These are phyloP conservation scores for Trichoderma hamatum DNA, from an alignment of 2,329 filamentous ascomycete species.

Conservation along the genomic window DNA sequence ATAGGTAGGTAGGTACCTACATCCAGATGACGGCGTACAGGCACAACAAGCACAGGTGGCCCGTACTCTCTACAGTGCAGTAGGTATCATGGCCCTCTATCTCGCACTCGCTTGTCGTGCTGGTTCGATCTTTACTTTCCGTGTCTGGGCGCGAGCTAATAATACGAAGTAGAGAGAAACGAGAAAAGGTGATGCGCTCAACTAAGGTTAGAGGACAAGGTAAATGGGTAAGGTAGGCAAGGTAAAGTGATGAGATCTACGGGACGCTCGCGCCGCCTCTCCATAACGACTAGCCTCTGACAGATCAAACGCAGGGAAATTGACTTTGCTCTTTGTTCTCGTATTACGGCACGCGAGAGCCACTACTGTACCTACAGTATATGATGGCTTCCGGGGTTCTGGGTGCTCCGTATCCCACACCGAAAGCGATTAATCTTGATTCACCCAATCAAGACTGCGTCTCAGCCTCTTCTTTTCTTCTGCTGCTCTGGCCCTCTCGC, in stretches of 20 bases:
- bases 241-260: slow-evolving; percentile 26
- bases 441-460: not conserved
- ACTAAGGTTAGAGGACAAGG: slow-evolving; percentile 21
- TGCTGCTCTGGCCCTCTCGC: not conserved
- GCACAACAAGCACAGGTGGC: not conserved
- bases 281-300: slow-evolving; percentile 21
- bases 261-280: slow-evolving; percentile 25
- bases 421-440: not conserved
- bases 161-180: not conserved
- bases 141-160: not conserved
- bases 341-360: slow-evolving; percentile 16
- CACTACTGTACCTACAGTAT: no score
- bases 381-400: not conserved
- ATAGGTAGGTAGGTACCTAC: no score
- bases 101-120: not conserved
- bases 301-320: slow-evolving; percentile 23
- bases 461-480: not conserved
- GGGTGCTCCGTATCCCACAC: not conserved
- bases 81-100: not conserved
- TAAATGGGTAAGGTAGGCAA: not conserved
- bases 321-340: slow-evolving; percentile 3
- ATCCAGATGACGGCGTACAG: not conserved
- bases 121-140: not conserved
- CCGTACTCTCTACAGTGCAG: not conserved
- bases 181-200: not conserved